Base-by-base conservation (phyloP, 352 stramenopile genomes). In the Albugo laibachii region DNA sequence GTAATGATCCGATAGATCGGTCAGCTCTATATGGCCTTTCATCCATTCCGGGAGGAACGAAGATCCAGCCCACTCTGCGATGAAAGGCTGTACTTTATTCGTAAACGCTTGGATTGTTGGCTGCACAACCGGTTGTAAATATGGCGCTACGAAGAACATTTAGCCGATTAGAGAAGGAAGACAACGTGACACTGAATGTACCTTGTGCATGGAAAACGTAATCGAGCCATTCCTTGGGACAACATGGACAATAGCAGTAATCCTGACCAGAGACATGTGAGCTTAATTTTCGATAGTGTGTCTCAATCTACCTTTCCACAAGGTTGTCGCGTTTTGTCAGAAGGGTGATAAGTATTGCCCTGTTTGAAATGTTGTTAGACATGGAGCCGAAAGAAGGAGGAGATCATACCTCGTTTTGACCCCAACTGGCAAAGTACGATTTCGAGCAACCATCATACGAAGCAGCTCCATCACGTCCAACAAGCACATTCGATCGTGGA, bases 211-310 rank as follows among this genome's bases (percentile, higher is more conserved):
- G 81, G 1, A 89, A 60, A 21, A 86, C 66, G 54, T 89, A 89
- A 60, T 89, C 76, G 15, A 89, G 53, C 76, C 76, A 89, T 50
- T 89, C 76, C 1, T 77, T 48, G 27, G 76, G 73, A 43, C 76
- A 89, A 50, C 76, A 89, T 0, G 76, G 62, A 40, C 76, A 89
- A 44, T 70, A 89, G 56, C 76, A 89, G 58, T 79, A 75, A 11
- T 57, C 62, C 16, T 68, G 24, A 31, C 24, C 24, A 31, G 8
- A 31, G 8, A 31, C 8, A 31, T 31, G 3, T 57, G 6, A 52
- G 49, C 13, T 66, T 41, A 34, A 66, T 45, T 35, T 66, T 70
- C 19, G 82, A 54, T 19, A 59, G 55, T 35, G 53, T 44, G 18
- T 58, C 52, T 11, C 56, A 42, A 8, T 64, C 51, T 0, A 16